phyloP scores from a whole-genome alignment of 352 stramenopile species.

The Elongisporangium undulatum region DNA sequence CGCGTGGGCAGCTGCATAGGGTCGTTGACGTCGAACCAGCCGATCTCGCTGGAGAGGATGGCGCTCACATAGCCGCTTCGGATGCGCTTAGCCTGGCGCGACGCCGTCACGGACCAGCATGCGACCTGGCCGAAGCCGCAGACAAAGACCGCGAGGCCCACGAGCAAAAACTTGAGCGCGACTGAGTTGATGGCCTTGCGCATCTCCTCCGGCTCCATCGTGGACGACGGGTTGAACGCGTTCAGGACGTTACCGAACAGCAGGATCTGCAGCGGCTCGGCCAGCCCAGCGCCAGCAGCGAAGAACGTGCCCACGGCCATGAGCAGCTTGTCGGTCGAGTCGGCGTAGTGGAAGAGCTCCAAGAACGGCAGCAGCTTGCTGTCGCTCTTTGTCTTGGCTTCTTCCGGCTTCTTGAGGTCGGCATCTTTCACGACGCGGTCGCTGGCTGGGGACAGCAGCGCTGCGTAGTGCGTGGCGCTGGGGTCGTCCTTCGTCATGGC shows the following conservation, averaged over 20 bases:
- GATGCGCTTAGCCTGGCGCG: conserved; percentile 39
- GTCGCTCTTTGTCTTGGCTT: no score
- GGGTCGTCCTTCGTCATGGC: no score
- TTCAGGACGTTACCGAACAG: conserved; percentile 27
- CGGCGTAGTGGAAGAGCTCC: conserved; percentile 26
- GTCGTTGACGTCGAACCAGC: conserved; percentile 51
- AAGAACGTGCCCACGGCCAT: conserved; percentile 16
- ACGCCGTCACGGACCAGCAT: conserved; percentile 43
- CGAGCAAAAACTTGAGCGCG: conserved; percentile 24
- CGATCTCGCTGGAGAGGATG: conserved; percentile 41
- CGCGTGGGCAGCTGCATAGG: conserved; percentile 33
- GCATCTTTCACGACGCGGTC: no score
- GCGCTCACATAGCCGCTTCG: conserved; percentile 29
- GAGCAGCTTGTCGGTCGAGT: conserved; percentile 20
- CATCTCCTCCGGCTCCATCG: not conserved
- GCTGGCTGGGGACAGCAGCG: no score
- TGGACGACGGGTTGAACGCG: conserved; percentile 9
- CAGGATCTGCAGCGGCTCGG: conserved; percentile 20
- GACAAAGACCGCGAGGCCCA: conserved; percentile 23
- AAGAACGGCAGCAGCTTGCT: conserved; percentile 2
- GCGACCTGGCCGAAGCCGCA: conserved; percentile 33
- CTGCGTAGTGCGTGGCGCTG: no score
- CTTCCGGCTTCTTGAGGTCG: no score
- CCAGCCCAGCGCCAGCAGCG: conserved; percentile 10
- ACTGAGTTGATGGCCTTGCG: conserved; percentile 20